Evolutionary conservation across 2,329 filamentous ascomycete species (phyloP).

Genomic region (Claviceps sp.): DNA sequence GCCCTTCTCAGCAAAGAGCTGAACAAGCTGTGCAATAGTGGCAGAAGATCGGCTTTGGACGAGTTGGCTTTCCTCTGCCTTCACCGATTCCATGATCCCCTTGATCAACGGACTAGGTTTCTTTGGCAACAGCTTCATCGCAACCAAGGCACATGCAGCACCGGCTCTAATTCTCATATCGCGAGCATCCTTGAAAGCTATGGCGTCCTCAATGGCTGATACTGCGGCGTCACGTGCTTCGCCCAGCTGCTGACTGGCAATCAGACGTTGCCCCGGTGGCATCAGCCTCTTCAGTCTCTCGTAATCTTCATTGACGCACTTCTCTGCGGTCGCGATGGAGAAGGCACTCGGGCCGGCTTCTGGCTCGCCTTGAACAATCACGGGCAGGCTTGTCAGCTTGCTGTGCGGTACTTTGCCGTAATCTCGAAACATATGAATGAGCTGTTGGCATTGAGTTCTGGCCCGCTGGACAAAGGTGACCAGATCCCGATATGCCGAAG

Average conservation of each 20-base stretch:
- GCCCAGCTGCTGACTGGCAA: slow-evolving; percentile 63
- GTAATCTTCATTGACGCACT: slow-evolving; percentile 73
- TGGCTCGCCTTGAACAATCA: slow-evolving; percentile 85
- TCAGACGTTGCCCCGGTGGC: slow-evolving; percentile 74
- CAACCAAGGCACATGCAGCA: slow-evolving; percentile 75
- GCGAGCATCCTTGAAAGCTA: slow-evolving; percentile 61
- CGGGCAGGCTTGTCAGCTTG: slow-evolving; percentile 68
- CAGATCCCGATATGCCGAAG: slow-evolving; percentile 74
- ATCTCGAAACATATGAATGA: slow-evolving; percentile 85
- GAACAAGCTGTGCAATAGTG: slow-evolving; percentile 75
- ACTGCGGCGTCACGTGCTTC: slow-evolving; percentile 62
- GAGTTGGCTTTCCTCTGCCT: slow-evolving; percentile 81
- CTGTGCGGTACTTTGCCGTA: slow-evolving; percentile 66
- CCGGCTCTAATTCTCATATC: slow-evolving; percentile 80
- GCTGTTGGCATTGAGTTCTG: slow-evolving; percentile 78
- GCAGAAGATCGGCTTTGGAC: slow-evolving; percentile 76
- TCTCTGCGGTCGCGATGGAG: slow-evolving; percentile 75
- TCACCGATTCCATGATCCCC: slow-evolving; percentile 95
- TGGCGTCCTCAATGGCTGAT: slow-evolving; percentile 67
- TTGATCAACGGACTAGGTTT: slow-evolving; percentile 90
- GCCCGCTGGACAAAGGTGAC: slow-evolving; percentile 82
- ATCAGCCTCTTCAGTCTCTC: slow-evolving; percentile 81
- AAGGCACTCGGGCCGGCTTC: slow-evolving; percentile 90
- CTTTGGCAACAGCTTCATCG: slow-evolving; percentile 79
- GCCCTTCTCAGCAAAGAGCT: slow-evolving; percentile 67